These are phyloP conservation scores for Trichoderma pleuroti DNA, from an alignment of 2,329 filamentous ascomycete species.

Conservation along the genomic window DNA sequence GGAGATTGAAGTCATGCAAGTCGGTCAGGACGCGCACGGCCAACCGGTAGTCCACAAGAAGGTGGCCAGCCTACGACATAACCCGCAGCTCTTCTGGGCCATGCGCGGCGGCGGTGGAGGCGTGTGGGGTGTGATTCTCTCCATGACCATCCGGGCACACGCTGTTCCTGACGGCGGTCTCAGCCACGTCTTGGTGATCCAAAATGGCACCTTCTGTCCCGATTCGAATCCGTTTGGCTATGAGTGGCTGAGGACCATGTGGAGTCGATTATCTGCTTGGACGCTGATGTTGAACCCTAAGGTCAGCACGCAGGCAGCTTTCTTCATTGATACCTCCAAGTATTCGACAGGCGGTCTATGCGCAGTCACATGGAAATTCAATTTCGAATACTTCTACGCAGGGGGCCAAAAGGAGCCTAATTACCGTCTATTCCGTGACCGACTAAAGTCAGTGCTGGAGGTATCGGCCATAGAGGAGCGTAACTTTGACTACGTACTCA, in stretches of 20 bases:
- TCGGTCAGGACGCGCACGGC: slow-evolving; percentile 42
- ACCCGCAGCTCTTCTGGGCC: slow-evolving; percentile 53
- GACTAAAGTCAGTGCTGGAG: neutral
- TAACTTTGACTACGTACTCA: neutral
- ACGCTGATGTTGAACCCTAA: neutral
- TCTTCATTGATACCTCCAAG: neutral
- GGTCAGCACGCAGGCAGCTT: neutral
- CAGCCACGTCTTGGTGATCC: neutral
- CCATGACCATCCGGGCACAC: neutral
- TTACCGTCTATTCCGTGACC: neutral
- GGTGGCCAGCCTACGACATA: slow-evolving; percentile 27
- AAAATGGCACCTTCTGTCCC: neutral
- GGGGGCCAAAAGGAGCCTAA: neutral
- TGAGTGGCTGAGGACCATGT: neutral
- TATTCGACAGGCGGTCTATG: neutral
- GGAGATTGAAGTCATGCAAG: slow-evolving; percentile 39
- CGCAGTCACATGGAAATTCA: neutral
- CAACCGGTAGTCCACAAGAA: slow-evolving; percentile 23
- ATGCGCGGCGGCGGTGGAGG: slow-evolving; percentile 48
- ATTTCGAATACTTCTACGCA: neutral
- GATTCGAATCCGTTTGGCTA: neutral
- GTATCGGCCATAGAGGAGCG: neutral
- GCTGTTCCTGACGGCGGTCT: neutral
- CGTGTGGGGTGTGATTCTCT: slow-evolving; percentile 46
- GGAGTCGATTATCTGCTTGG: neutral